Base-by-base conservation (phyloP, 2,329 filamentous ascomycete species). In the Chaetomiaceae sp. region DNA sequence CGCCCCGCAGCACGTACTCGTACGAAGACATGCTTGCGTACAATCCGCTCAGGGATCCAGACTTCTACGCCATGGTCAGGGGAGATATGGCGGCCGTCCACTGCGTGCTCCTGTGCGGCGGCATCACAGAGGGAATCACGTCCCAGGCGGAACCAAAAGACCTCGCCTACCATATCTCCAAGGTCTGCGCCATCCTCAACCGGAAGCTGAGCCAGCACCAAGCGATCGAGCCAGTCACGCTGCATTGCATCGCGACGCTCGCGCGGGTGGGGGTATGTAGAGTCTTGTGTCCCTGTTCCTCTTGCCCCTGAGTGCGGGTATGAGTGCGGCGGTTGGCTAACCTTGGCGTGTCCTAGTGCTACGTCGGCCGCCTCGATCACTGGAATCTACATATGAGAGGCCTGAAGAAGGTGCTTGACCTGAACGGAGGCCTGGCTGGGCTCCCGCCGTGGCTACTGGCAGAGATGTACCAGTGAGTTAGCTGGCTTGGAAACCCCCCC, bases 331-430 rank as follows among this genome's bases (percentile, higher is more conserved):
- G 19, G 5, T 16, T 42, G 9, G 35, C 48, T 42, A 21, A 45
- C 43, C 5, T n/a, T 12, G 4, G 10, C 16, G 1, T 7, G 12
- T 8, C 16, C 33, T 19, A 66, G 63, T 60, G 60, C n/a, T 66
- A 66, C 17, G 61, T 65, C 7, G 66, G 66, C 14, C 62, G 67
- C 16, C 61, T 67, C 41, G 66, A 70, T 42, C 66, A 70, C 52
- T 70, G 68, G 68, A 59, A 67, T 44, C 53, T 69, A 13, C 68
- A 70, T 31, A 70, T 70, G 66, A 59, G 59, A 27, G 67, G 66
- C 0, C 59, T 70, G 0, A 51, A 58, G 33, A 61, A 64, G 23
- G 59, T 69, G 17, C 58, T 68, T 19, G 63, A 66, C 19, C 48
- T 67, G 6, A 59, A 60, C 25, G 63, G 63, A 16, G 65, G 62